Conservation (phyloP, 805 yeast genomes). For the Isabelozyma rhagii region DNA sequence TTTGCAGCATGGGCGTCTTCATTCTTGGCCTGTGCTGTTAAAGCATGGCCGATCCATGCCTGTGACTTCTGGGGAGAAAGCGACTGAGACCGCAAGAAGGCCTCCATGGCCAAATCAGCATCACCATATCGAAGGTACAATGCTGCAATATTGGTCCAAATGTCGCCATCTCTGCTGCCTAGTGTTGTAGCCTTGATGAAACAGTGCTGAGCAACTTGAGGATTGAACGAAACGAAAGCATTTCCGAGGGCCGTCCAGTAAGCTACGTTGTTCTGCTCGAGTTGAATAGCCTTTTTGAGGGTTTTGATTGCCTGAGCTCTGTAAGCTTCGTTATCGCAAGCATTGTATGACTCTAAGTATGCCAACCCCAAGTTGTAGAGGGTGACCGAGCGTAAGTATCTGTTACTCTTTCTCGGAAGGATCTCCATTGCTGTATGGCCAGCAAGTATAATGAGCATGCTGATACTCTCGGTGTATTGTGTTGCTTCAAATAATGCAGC, state of each 20-base stretch:
- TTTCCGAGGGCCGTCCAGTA: constrained; percentile 86
- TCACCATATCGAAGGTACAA: constrained; percentile 71
- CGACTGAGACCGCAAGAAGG: constrained; percentile 72
- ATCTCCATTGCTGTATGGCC: constrained; percentile 42
- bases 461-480: constrained; percentile 27
- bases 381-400: constrained; percentile 51
- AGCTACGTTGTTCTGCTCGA: constrained; percentile 66
- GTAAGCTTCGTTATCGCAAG: constrained; percentile 11
- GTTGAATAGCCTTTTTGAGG: constrained; percentile 64
- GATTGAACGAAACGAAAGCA: constrained; percentile 60
- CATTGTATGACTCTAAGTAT: constrained; percentile 44
- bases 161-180: constrained; percentile 60
- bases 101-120: constrained; percentile 64
- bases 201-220: constrained; percentile 87
- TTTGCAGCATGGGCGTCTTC: constrained; percentile 48
- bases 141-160: constrained; percentile 83
- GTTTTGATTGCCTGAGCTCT: constrained; percentile 53
- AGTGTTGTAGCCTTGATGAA: constrained; percentile 76
- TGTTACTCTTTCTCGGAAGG: constrained; percentile 37
- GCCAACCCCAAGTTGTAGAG: constrained; percentile 73
- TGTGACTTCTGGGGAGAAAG: constrained; percentile 70
- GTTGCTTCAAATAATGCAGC: constrained; percentile 12
- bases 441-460: constrained; percentile 42
- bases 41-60: constrained; percentile 87
- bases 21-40: constrained; percentile 52